Evolutionary conservation across 2,329 filamentous ascomycete genomes (phyloP), one percentile per base, ranked within the genome.

Genomic region (Conoideocrella luteorostrata): DNA sequence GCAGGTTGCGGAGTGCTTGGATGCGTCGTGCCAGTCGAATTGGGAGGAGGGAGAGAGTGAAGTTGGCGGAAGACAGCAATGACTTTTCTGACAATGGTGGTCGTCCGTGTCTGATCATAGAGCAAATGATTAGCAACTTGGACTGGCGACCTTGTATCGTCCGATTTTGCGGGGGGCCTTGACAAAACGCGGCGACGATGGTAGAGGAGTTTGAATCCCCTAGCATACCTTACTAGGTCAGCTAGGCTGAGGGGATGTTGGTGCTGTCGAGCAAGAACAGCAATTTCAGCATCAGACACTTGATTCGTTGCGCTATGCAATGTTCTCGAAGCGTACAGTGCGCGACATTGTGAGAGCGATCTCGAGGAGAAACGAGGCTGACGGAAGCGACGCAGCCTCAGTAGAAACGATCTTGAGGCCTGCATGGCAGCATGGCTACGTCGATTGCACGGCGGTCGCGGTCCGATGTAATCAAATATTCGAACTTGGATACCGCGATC

Each of bases 1-100:
- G 93, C 7, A 98, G 79, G 61, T 95, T 95, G 50, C 90, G 84
- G 15, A 98, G 74, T 34, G 89, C 88, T 63, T 95, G 87, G 51
- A 98, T 95, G 45, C 93, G 88, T 62, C 94, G 88, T 21, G 93
- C 93, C 21, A 98, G 82, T 29, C 93, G 88, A 39, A 93, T 86
- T 12, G 93, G 93, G 9, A 97, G 82, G 42, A 96, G 85, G 22
- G 84, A 87, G 52, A 97, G 84, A 11, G 93, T 95, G 69, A 97
- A 97, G 69, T 96, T 95, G 50, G 93, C 93, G 2, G 90, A 96
- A 29, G 84, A 81, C 56, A 95, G 81, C 44, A 98, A 78, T 18
- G 88, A 86, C 30, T 83, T 74, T 44, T 84, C 78, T 3, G 86
- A 86, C 41, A 97, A 77, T 0, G 93, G 90, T 24, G 91, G 91